A percentile compares a stretch with the other conserved stretches of the same genome.
These are phyloP conservation scores for Boletus semigastroideus DNA, from an alignment of 1,284 basidiomycete species.

Conservation along the genomic window DNA sequence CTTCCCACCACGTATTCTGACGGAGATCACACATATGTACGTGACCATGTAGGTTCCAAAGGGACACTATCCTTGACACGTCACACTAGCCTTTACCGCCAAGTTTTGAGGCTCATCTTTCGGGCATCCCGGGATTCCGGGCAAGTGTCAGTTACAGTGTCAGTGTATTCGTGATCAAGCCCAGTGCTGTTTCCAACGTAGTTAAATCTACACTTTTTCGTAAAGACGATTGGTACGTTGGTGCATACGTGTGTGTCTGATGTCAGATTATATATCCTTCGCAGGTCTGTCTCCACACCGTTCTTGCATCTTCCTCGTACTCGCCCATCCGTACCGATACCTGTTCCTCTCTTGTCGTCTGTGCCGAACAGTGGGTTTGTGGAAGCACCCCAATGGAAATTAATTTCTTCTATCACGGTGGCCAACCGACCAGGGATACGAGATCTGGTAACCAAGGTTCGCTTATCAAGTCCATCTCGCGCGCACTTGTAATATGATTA, in stretches of 20 bases:
- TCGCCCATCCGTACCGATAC: conserved; percentile 55
- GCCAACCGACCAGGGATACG: conserved; percentile 37
- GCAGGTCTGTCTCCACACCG: conserved; percentile 55
- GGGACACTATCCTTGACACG: conserved; percentile 4
- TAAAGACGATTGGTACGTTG: conserved; percentile 45
- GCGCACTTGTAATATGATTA: neutral
- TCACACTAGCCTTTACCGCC: conserved; percentile 57
- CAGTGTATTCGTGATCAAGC: conserved; percentile 44
- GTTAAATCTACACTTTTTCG: conserved; percentile 48
- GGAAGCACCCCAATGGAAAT: conserved; percentile 50
- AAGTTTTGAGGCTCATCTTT: conserved; percentile 58
- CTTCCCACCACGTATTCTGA: conserved; percentile 60
- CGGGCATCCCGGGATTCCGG: conserved; percentile 65
- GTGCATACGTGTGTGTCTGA: conserved; percentile 10
- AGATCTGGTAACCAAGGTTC: conserved; percentile 46
- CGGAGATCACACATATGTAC: conserved; percentile 56
- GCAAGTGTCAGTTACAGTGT: conserved; percentile 61
- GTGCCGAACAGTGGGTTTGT: conserved; percentile 38
- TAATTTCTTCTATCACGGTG: conserved; percentile 45
- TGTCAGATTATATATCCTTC: neutral
- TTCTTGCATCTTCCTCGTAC: conserved; percentile 68
- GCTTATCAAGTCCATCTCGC: conserved; percentile 6
- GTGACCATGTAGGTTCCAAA: conserved; percentile 26
- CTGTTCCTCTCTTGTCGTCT: conserved; percentile 40
- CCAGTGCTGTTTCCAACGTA: conserved; percentile 37